Percentiles rank a stretch among this genome's conserved stretches.
Evolutionary conservation across 176 grass and related monocot genomes (phyloP).

Genomic region (Secale cereale): DNA sequence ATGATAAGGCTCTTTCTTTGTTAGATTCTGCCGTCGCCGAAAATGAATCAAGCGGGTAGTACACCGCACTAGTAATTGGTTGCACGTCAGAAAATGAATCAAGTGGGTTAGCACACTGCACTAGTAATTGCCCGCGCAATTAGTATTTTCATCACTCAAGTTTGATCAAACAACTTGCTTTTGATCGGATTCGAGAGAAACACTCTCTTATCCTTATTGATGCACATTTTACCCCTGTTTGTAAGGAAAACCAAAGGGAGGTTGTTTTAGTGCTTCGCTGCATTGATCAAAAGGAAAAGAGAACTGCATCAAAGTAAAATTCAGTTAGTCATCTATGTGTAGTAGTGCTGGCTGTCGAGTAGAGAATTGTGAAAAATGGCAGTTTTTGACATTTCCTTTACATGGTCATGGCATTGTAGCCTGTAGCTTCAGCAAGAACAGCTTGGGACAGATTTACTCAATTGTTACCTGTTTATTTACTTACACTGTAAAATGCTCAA

Average conservation of each 20-base stretch:
- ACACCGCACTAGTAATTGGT: neutral
- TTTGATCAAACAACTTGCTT: neutral
- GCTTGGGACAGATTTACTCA: neutral
- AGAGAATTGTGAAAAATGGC: neutral
- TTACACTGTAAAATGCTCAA: neutral
- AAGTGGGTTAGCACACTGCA: neutral
- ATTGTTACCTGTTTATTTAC: neutral
- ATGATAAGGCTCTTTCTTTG: neutral
- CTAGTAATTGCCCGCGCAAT: neutral
- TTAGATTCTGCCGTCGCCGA: neutral
- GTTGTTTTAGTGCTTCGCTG: neutral
- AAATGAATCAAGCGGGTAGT: neutral
- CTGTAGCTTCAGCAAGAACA: neutral
- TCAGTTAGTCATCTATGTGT: neutral
- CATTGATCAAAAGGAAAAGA: neutral
- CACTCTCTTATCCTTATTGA: neutral
- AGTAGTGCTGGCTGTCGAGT: neutral
- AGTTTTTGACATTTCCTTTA: neutral
- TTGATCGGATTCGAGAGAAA: neutral
- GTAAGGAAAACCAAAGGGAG: neutral
- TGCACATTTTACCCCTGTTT: neutral
- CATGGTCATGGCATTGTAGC: neutral
- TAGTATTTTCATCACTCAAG: neutral
- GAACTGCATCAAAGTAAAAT: neutral
- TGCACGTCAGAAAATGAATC: neutral